A percentile compares a stretch with the other conserved stretches of the same genome.
phyloP scores from a whole-genome alignment of 2,329 filamentous ascomycete species.

The Endoconidiophora laricicola region DNA sequence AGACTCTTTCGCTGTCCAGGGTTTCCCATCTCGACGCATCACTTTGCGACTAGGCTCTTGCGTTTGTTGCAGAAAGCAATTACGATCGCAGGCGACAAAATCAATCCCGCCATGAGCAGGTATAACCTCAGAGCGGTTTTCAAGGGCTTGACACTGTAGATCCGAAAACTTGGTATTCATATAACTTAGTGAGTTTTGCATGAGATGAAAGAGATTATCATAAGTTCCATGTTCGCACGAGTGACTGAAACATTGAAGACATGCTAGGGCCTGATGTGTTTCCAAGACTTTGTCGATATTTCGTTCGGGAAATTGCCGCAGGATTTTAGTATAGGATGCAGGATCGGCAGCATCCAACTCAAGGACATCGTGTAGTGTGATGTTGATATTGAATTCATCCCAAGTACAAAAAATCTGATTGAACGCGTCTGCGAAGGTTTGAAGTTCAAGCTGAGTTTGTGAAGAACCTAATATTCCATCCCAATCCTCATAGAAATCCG shows the following conservation, averaged over 20 bases:
- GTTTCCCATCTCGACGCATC: constrained; percentile 3
- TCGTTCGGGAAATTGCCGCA: not conserved
- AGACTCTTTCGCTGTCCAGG: not conserved
- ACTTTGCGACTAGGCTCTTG: not conserved
- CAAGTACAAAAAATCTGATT: constrained; percentile 32
- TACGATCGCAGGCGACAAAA: constrained; percentile 2
- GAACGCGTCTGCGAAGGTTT: constrained; percentile 37
- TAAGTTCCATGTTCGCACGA: constrained; percentile 47
- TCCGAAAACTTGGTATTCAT: constrained; percentile 4
- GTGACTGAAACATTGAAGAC: constrained; percentile 42
- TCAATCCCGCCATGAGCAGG: not conserved
- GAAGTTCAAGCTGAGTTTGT: not conserved
- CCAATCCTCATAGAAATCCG: constrained; percentile 2
- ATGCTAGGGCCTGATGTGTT: constrained; percentile 39
- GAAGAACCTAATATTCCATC: not conserved
- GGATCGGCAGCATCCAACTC: constrained; percentile 17
- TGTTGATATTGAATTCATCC: constrained; percentile 20
- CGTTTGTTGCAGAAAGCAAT: constrained; percentile 8
- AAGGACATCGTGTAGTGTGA: constrained; percentile 35
- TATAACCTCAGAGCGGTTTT: not conserved
- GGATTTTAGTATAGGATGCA: not conserved
- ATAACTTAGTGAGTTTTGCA: constrained; percentile 8
- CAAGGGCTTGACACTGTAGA: constrained; percentile 3
- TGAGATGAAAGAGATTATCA: constrained; percentile 18
- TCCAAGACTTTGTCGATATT: constrained; percentile 24